Conservation (phyloP, 2,329 filamentous ascomycete genomes). For the Fonsecaea multimorphosa region DNA sequence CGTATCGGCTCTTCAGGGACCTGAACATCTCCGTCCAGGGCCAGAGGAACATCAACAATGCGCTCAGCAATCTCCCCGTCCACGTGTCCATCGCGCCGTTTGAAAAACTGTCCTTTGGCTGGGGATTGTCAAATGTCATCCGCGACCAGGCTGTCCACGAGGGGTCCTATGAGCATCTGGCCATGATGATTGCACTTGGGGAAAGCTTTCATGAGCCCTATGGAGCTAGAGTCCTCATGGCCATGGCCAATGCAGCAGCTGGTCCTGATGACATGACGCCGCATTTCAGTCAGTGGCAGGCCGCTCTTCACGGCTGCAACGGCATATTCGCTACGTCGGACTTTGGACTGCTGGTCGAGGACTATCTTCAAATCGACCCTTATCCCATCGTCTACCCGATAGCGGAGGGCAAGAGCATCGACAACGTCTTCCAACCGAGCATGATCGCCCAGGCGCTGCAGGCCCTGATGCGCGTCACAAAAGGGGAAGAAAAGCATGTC, state of each 20-base stretch:
- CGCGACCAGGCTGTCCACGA: constrained; percentile 33
- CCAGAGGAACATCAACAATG: constrained; percentile 36
- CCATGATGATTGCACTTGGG: constrained; percentile 32
- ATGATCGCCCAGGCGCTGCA: constrained; percentile 28
- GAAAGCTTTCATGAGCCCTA: constrained; percentile 37
- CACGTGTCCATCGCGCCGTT: constrained; percentile 27
- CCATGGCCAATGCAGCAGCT: constrained; percentile 23
- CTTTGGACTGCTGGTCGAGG: constrained; percentile 37
- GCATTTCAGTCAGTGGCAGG: constrained; percentile 36
- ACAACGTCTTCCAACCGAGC: constrained; percentile 27
- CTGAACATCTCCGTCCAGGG: constrained; percentile 35
- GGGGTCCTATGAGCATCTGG: constrained; percentile 36
- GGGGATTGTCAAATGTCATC: constrained; percentile 33
- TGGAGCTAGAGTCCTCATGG: constrained; percentile 31
- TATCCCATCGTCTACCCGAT: constrained; percentile 22
- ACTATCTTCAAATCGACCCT: constrained; percentile 35
- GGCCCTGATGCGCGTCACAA: constrained; percentile 33
- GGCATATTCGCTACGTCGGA: constrained; percentile 35
- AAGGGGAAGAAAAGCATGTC: constrained; percentile 28
- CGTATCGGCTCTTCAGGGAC: constrained; percentile 29
- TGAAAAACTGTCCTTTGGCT: constrained; percentile 34
- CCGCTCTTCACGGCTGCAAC: constrained; percentile 31
- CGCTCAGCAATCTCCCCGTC: constrained; percentile 32
- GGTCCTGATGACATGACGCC: constrained; percentile 33
- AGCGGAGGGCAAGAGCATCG: constrained; percentile 10